Conservation (phyloP, 2,329 filamentous ascomycete species). For the Fragosphaeria purpurea region DNA sequence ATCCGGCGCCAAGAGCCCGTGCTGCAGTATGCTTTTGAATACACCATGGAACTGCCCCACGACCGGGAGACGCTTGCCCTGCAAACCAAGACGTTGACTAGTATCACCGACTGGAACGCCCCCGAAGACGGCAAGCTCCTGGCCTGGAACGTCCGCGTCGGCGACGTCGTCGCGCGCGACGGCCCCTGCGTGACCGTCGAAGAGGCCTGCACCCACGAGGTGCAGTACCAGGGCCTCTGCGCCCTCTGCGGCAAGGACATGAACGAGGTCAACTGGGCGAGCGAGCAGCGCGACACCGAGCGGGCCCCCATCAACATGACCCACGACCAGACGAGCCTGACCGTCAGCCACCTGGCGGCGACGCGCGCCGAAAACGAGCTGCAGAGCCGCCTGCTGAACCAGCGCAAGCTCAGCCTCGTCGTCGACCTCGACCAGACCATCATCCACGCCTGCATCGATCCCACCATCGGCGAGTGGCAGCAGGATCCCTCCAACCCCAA, state of each 20-base stretch:
- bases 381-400: conserved; percentile 69
- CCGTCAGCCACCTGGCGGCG: conserved; percentile 75
- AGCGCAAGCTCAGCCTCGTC: conserved; percentile 81
- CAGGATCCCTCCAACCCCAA: conserved; percentile 81
- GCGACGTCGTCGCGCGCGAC: conserved; percentile 51
- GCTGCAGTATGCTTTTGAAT: conserved; percentile 80
- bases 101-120: conserved; percentile 68
- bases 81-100: conserved; percentile 58
- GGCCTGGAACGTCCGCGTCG: conserved; percentile 64
- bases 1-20: conserved; percentile 69
- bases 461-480: conserved; percentile 94
- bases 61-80: conserved; percentile 43
- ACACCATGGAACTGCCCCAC: conserved; percentile 66
- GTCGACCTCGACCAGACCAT: conserved; percentile 98
- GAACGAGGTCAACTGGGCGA: conserved; percentile 81
- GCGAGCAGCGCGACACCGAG: conserved; percentile 64
- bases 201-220: conserved; percentile 81
- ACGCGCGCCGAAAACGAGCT: conserved; percentile 73
- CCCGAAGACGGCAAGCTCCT: conserved; percentile 71
- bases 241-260: conserved; percentile 92
- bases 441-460: conserved; percentile 95
- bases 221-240: conserved; percentile 86
- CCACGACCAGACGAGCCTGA: conserved; percentile 80
- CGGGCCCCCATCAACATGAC: conserved; percentile 92
- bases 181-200: conserved; percentile 63